Percentiles rank a stretch among this genome's conserved stretches.
phyloP scores from a whole-genome alignment of 208 protist species.

The Crithidia thermophila region DNA sequence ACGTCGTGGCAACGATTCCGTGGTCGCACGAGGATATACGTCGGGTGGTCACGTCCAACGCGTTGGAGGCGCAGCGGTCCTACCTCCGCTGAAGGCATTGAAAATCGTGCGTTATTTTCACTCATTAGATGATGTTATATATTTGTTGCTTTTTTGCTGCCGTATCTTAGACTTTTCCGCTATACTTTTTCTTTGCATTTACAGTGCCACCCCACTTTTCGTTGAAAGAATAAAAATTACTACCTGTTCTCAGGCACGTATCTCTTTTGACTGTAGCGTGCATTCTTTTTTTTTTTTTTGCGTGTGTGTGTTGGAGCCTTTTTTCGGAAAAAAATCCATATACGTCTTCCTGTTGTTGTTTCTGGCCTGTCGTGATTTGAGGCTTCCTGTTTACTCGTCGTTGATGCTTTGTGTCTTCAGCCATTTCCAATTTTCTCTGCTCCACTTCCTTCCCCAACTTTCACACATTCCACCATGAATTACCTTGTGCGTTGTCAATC shows the following conservation, averaged over 20 bases:
- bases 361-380: neutral
- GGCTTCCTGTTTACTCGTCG: too few relatives aligned
- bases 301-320: neutral
- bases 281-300: conserved; percentile 1
- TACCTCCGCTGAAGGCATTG: conserved; percentile 31
- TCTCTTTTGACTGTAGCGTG: neutral
- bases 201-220: too few relatives aligned
- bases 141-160: conserved; percentile 2
- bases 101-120: neutral
- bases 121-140: neutral
- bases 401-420: too few relatives aligned
- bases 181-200: too few relatives aligned
- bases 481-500: too few relatives aligned
- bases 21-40: conserved; percentile 79
- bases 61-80: conserved; percentile 46
- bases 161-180: too few relatives aligned
- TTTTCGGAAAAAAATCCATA: neutral
- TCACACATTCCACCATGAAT: too few relatives aligned
- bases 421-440: conserved; percentile 1
- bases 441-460: conserved; percentile 14
- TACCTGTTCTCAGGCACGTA: too few relatives aligned
- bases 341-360: conserved; percentile 3
- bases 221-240: too few relatives aligned
- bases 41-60: conserved; percentile 39
- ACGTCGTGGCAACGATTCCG: neutral